Base-by-base conservation (phyloP, 2,329 filamentous ascomycete species). In the Pseudofabraea citricarpa region DNA sequence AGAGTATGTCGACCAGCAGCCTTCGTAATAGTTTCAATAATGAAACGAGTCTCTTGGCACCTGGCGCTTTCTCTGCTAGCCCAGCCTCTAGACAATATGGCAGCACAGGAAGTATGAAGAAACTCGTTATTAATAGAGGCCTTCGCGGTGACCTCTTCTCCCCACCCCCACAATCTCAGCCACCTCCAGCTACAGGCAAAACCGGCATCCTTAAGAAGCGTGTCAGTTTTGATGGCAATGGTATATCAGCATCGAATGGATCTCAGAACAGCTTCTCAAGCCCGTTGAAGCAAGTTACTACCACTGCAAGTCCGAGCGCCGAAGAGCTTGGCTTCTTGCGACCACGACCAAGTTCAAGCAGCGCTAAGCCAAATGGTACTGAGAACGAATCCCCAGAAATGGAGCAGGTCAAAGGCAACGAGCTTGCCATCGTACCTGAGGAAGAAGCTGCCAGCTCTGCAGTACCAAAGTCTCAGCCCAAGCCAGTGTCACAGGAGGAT, bases 1-100 rank as follows among this genome's bases (percentile, higher is more conserved):
- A 93, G 74, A 96, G 90, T 64, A 77, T 94, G 48, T 95, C 90
- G 3, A 84, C 85, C 10, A 95, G 83, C 70, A 96, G 85, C 60
- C 71, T 97, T 35, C 85, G 90, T 45, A 83, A 87, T 50, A 87
- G 79, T 51, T 90, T 87, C 63, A 88, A 84, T 45, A 75, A 84
- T 0, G 87, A 95, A 43, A 88, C 94, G 52, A 95, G 88, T 63
- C 85, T 96, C 44, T 72, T 96, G 21, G 79, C 87, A 2, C 90
- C 90, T 0, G 88, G 88, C 27, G 89, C 90, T 2, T 90, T 96
- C 63, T 87, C 87, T 2, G 74, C 84, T 20, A 84, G 78, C 58
- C 70, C 77, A 15, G 74, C 73, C 45, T 73, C 77, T 26, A 79
- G 83, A 45, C 76, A 80, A 54, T 84, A 83, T 40, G 77, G 79